Evolutionary conservation across 805 yeast species (phyloP).

Genomic region (Suhomyces vadensis): DNA sequence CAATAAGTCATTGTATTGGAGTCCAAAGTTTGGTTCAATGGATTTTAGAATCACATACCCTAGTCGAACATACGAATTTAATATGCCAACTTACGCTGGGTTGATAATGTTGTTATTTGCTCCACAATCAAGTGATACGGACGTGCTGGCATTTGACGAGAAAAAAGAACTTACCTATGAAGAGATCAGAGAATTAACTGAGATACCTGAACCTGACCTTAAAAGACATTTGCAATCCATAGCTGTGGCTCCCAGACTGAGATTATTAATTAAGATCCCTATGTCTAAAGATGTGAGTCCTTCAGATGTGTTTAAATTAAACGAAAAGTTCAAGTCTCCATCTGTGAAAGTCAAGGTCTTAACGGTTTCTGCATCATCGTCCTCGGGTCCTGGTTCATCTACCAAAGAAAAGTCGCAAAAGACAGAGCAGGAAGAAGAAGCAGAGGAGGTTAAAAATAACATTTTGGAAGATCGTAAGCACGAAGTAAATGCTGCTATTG

Average conservation of each 20-base stretch:
- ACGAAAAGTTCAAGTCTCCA: slow-evolving; percentile 67
- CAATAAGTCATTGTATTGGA: slow-evolving; percentile 60
- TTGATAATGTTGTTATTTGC: slow-evolving; percentile 71
- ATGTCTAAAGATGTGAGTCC: slow-evolving; percentile 68
- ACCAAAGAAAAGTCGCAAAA: slow-evolving; percentile 25
- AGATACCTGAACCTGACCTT: slow-evolving; percentile 72
- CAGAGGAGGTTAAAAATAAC: slow-evolving; percentile 52
- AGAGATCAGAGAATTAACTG: slow-evolving; percentile 65
- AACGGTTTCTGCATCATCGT: slow-evolving; percentile 53
- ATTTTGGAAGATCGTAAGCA: slow-evolving; percentile 63
- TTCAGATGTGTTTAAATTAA: slow-evolving; percentile 65
- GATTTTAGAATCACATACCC: slow-evolving; percentile 75
- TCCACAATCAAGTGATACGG: slow-evolving; percentile 36
- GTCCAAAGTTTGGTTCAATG: slow-evolving; percentile 78
- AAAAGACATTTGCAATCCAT: slow-evolving; percentile 78
- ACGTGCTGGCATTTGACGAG: slow-evolving; percentile 50
- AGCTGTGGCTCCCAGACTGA: slow-evolving; percentile 77
- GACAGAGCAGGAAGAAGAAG: slow-evolving; percentile 54
- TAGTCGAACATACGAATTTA: slow-evolving; percentile 70
- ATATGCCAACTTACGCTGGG: slow-evolving; percentile 80
- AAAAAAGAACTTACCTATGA: slow-evolving; percentile 54
- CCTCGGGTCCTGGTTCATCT: slow-evolving; percentile 15
- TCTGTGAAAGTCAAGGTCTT: slow-evolving; percentile 71
- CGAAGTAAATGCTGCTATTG: slow-evolving; percentile 82
- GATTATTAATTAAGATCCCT: slow-evolving; percentile 74